A percentile compares a stretch with the other conserved stretches of the same genome.
Evolutionary conservation across 345 rosid species (phyloP).

Genomic region (Gossypium thurberi): DNA sequence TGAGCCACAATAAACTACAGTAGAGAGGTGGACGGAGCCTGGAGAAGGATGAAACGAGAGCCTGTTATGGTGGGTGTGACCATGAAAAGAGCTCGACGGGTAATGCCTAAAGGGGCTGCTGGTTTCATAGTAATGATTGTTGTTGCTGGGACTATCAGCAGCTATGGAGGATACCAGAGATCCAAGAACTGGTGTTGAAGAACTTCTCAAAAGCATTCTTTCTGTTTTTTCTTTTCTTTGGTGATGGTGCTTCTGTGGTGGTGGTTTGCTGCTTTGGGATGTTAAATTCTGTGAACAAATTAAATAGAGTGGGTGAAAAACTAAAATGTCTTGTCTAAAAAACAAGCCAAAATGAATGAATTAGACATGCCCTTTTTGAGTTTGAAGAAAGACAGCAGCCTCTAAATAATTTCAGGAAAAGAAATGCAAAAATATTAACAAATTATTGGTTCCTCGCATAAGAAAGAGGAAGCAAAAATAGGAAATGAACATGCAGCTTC

Average conservation of each 20-base stretch:
- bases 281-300: conserved; percentile 4
- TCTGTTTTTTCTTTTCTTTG: background rate
- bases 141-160: conserved; percentile 31
- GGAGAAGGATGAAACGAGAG: conserved; percentile 14
- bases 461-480: background rate
- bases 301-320: background rate
- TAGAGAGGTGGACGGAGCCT: conserved; percentile 12
- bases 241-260: background rate
- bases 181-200: conserved; percentile 62
- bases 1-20: conserved; percentile 25
- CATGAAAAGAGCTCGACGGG: background rate
- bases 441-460: background rate
- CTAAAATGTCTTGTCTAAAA: background rate
- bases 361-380: background rate
- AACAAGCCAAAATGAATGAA: background rate
- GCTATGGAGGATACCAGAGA: conserved; percentile 41
- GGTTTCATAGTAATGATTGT: conserved; percentile 26
- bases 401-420: background rate
- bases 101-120: conserved; percentile 1
- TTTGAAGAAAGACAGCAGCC: background rate
- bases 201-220: conserved; percentile 53
- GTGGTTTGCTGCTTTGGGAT: background rate
- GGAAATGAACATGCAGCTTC: background rate
- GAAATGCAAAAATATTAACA: background rate
- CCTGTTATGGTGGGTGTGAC: conserved; percentile 13